Evolutionary conservation across 495 filamentous ascomycete genomes (phyloP), one percentile per base, ranked within the genome.

Genomic region (Penicillium argentinense): DNA sequence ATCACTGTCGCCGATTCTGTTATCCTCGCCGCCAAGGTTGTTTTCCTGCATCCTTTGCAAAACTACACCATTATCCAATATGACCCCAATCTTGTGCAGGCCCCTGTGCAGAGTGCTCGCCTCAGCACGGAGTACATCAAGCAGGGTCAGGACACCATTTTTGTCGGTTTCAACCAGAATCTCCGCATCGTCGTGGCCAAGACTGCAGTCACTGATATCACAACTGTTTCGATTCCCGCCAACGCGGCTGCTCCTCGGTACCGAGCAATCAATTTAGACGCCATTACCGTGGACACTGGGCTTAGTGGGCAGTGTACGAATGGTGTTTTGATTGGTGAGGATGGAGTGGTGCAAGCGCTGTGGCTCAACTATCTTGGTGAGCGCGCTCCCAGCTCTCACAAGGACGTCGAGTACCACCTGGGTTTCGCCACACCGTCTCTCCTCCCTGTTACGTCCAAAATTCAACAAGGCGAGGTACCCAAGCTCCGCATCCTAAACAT

Each of bases 291-390:
- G 21, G 93, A 99, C 63, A 96, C 93, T 0, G 86, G 80, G 47
- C 80, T 97, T 3, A 90, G 88, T 53, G 80, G 84, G 2, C 91
- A 96, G 62, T 97, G 95, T 57, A 90, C 91, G n/a, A 95, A 87
- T 47, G 95, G 93, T 57, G 93, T 97, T 0, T 77, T 99, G 33
- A 81, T 96, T 16, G 80, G 86, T 21, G 85, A 92, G 54, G 89
- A 97, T 54, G 93, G 93, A 18, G 89, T 86, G 0, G 90, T 97
- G 11, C 88, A 96, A 62, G 91, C 93, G 0, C 69, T 99, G 26
- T 99, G 95, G 95, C 74, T 99, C 49, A 96, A 89, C 21, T 97
- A 97, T 60, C 82, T 97, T 0, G 93, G 93, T 19, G 93, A 99
- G 64, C 85, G 93, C 21, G 83, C 80, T 7, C 73, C 82, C 12